These are phyloP conservation scores for Conringia planisiliqua DNA, from an alignment of 345 rosid species.

Conservation along the genomic window DNA sequence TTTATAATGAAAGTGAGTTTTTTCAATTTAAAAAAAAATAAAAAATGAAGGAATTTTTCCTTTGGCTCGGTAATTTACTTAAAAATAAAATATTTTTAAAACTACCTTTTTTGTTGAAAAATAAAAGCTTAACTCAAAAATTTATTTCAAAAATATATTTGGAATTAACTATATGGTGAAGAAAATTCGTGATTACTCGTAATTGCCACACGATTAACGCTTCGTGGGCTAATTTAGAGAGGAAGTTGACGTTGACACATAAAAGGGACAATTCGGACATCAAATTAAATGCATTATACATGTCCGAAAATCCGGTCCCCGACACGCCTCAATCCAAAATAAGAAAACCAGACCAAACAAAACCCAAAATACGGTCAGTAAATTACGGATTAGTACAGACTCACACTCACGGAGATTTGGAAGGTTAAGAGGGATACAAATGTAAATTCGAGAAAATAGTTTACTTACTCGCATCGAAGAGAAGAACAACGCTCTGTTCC, in stretches of 20 bases:
- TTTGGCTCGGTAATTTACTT: neutral
- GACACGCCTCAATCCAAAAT: slow-evolving; percentile 23
- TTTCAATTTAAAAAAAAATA: neutral
- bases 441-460: slow-evolving; percentile 38
- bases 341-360: neutral
- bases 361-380: neutral
- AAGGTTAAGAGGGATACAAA: neutral
- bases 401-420: neutral
- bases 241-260: slow-evolving; percentile 14
- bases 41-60: neutral
- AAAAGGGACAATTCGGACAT: slow-evolving; percentile 10
- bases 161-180: neutral
- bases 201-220: neutral
- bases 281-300: slow-evolving; percentile 15
- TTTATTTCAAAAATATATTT: neutral
- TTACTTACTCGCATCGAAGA: slow-evolving; percentile 87
- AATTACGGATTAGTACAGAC: slow-evolving; percentile 7
- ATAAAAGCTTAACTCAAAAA: neutral
- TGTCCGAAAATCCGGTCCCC: slow-evolving; percentile 16
- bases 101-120: neutral
- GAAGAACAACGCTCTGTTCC: slow-evolving; percentile 70
- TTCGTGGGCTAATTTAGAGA: neutral
- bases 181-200: neutral
- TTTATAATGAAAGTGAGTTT: neutral
- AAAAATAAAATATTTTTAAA: neutral